Conservation (phyloP, 805 yeast genomes). For the Saturnispora serradocipensis region DNA sequence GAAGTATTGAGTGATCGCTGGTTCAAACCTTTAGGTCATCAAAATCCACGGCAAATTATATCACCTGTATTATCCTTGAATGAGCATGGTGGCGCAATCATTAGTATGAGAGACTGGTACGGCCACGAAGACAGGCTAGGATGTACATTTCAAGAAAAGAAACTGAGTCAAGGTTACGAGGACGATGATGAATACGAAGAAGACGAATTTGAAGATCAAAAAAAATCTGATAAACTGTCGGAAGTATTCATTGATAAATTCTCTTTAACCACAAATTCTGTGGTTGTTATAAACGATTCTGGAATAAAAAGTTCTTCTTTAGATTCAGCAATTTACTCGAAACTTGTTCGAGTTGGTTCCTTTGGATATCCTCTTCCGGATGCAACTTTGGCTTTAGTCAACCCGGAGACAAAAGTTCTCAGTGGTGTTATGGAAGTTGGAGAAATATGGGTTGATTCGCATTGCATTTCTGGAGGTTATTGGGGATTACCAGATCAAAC, state of each 20-base stretch:
- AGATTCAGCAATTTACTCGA: conserved; percentile 13
- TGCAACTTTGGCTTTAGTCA: conserved; percentile 86
- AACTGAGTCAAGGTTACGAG: conserved; percentile 26
- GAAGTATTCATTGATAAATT: conserved; percentile 67
- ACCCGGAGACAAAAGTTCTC: conserved; percentile 78
- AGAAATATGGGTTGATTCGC: conserved; percentile 96
- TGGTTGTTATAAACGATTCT: conserved; percentile 52
- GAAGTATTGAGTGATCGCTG: conserved; percentile 84
- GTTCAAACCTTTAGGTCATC: conserved; percentile 84
- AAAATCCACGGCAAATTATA: conserved; percentile 61
- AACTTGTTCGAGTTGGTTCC: conserved; percentile 65
- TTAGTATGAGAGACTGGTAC: conserved; percentile 87
- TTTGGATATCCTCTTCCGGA: conserved; percentile 95
- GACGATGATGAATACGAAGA: conserved; percentile 21
- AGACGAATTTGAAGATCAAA: conserved; percentile 14
- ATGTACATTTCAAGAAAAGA: conserved; percentile 30
- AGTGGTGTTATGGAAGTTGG: conserved; percentile 78
- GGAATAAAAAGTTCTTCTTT: conserved; percentile 45
- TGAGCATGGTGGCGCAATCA: conserved; percentile 95
- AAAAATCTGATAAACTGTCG: conserved; percentile 36
- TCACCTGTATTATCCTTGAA: conserved; percentile 83
- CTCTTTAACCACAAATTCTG: conserved; percentile 62
- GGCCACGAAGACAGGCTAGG: conserved; percentile 61
- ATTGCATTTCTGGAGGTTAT: conserved; percentile 82
- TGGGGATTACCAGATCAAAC: conserved; percentile 67